Conservation (phyloP, 129 eudicot genomes). For the Chrysanthemum lavandulifolium region DNA sequence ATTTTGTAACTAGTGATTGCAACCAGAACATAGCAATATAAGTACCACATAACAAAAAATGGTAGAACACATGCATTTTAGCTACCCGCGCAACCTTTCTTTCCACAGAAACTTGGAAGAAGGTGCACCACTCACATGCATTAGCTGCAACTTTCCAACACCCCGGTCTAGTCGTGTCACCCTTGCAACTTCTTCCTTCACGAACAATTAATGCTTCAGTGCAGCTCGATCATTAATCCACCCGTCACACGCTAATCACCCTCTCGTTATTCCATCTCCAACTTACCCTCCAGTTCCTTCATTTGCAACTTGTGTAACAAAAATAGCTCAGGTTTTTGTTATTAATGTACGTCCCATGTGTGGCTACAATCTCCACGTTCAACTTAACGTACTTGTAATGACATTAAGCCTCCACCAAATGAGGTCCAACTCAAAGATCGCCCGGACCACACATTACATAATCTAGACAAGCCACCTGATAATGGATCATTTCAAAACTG, state of each 20-base stretch:
- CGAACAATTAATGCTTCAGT: conserved; percentile 17
- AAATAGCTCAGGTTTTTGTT: conserved; percentile 5
- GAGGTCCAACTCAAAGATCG: conserved; percentile 18
- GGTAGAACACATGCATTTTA: conserved; percentile 10
- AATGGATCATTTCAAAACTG: too few relatives aligned
- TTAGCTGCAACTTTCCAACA: conserved; percentile 19
- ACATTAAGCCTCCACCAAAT: conserved; percentile 3
- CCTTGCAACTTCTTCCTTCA: conserved; percentile 24
- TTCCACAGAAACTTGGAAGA: conserved; percentile 22
- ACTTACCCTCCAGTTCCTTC: conserved; percentile 19
- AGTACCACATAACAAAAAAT: too few relatives aligned
- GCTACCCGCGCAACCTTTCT: conserved; percentile 23
- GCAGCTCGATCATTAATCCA: conserved; percentile 19
- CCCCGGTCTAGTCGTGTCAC: conserved; percentile 18
- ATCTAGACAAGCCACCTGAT: conserved; percentile 7
- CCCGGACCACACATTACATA: conserved; percentile 5
- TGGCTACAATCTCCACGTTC: conserved; percentile 26
- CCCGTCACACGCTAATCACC: conserved; percentile 26
- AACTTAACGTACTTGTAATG: conserved; percentile 22
- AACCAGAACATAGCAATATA: too few relatives aligned
- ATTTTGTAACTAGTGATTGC: too few relatives aligned
- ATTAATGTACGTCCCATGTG: conserved; percentile 15
- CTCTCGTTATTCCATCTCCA: conserved; percentile 12
- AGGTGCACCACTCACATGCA: conserved; percentile 23
- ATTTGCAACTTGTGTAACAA: conserved; percentile 9